These are phyloP conservation scores for Phytophthora podocarpi DNA, from an alignment of 352 stramenopile genomes.

Conservation along the genomic window DNA sequence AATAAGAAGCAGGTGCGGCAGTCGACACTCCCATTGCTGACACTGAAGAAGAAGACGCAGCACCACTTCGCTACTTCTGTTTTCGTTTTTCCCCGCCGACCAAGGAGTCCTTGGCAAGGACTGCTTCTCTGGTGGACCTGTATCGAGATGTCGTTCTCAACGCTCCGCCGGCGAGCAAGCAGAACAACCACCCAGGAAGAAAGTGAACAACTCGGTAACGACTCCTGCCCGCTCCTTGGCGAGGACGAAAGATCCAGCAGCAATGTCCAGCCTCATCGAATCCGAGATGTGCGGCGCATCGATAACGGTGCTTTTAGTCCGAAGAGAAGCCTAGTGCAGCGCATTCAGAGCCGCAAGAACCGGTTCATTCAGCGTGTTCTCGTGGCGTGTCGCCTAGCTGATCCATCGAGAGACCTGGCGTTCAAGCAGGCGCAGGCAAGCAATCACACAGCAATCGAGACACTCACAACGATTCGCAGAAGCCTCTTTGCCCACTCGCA, in stretches of 20 bases:
- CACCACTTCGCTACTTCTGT: too few relatives aligned
- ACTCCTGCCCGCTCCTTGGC: conserved; percentile 30
- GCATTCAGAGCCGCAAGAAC: conserved; percentile 61
- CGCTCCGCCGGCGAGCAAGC: conserved; percentile 2
- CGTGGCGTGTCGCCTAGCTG: conserved; percentile 50
- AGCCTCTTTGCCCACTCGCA: conserved; percentile 50
- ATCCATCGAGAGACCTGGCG: conserved; percentile 55
- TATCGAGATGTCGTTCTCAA: conserved; percentile 17
- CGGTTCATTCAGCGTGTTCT: conserved; percentile 67
- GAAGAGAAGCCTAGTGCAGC: conserved; percentile 29
- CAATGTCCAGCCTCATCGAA: conserved; percentile 5
- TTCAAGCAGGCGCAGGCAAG: conserved; percentile 54
- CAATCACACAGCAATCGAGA: conserved; percentile 47
- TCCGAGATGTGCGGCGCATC: conserved; percentile 29
- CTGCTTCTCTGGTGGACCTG: neutral
- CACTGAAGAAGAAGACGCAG: too few relatives aligned
- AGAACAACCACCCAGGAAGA: neutral
- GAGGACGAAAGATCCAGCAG: conserved; percentile 13
- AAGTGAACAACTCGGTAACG: neutral
- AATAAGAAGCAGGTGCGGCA: conserved; percentile 36
- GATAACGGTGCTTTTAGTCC: conserved; percentile 25
- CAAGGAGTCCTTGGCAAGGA: too few relatives aligned
- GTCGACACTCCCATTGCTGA: too few relatives aligned
- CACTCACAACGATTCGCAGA: conserved; percentile 44
- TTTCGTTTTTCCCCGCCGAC: too few relatives aligned